Evolutionary conservation across 2,329 filamentous ascomycete genomes (phyloP).

Genomic region (Trichoderma sp.): DNA sequence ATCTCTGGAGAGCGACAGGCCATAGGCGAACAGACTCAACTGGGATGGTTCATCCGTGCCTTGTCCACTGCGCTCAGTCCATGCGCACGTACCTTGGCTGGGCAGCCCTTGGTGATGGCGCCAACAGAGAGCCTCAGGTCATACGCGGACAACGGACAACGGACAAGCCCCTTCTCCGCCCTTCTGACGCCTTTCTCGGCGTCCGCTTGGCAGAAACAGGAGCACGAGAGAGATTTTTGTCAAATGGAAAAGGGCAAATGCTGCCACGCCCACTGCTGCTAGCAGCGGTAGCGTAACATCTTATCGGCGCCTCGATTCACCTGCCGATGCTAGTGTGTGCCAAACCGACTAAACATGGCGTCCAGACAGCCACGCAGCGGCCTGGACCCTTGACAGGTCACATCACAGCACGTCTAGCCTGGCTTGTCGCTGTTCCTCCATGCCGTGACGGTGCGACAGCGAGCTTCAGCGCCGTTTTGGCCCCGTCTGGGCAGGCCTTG

Average conservation of each 20-base stretch:
- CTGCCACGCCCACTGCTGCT: background rate
- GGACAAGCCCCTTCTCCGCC: background rate
- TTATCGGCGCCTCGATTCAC: conserved; percentile 23
- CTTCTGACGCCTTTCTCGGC: background rate
- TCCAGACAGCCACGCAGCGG: conserved; percentile 1
- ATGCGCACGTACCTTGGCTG: background rate
- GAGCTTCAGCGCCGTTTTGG: conserved; percentile 14
- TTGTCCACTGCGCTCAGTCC: background rate
- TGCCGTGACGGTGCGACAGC: background rate
- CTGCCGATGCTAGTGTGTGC: conserved; percentile 19
- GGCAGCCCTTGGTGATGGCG: background rate
- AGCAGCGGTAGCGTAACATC: conserved; percentile 10
- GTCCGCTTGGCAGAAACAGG: background rate
- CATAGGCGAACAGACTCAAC: conserved; percentile 1
- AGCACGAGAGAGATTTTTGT: background rate
- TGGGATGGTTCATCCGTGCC: conserved; percentile 7
- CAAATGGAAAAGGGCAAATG: background rate
- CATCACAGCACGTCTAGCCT: background rate
- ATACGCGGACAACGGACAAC: background rate
- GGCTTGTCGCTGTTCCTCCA: background rate
- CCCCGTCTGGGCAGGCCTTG: conserved; percentile 4
- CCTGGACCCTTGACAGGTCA: conserved; percentile 19
- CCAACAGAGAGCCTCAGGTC: background rate
- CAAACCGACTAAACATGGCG: conserved; percentile 6
- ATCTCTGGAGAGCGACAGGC: background rate